phyloP scores from a whole-genome alignment of 805 yeast species.

The Metschnikowia lachancei region DNA sequence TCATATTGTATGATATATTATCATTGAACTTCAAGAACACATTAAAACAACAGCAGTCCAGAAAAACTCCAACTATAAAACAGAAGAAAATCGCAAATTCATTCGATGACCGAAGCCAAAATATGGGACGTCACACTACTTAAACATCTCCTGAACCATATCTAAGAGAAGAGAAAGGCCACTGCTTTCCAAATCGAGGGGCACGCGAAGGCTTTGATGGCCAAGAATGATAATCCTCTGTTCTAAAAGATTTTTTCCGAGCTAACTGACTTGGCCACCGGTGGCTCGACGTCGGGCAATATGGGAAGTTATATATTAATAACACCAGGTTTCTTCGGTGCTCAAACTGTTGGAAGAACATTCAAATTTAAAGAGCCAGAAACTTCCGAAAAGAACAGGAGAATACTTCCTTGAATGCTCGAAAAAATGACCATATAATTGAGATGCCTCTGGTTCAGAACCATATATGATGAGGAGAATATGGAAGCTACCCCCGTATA shows the following conservation, averaged over 20 bases:
- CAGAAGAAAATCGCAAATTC: neutral
- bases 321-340: too few species aligned
- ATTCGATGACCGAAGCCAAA: constrained; percentile 22
- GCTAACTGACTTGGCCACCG: constrained; percentile 71
- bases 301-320: too few species aligned
- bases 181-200: constrained; percentile 68
- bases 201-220: constrained; percentile 65
- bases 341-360: too few species aligned
- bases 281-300: constrained; percentile 67
- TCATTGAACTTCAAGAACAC: neutral
- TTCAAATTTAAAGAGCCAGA: too few species aligned
- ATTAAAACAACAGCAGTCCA: neutral
- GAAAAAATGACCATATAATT: too few species aligned
- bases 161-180: constrained; percentile 46
- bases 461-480: too few species aligned
- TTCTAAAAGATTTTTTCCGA: constrained; percentile 68
- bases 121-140: constrained; percentile 36
- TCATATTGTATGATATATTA: neutral
- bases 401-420: too few species aligned
- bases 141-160: constrained; percentile 45
- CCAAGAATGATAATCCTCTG: constrained; percentile 56
- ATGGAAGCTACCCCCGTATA: too few species aligned
- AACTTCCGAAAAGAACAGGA: too few species aligned
- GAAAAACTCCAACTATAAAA: too few species aligned
- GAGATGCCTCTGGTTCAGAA: too few species aligned